Conservation (phyloP, 2,329 filamentous ascomycete genomes). For the Aspergillus pseudonomiae region DNA sequence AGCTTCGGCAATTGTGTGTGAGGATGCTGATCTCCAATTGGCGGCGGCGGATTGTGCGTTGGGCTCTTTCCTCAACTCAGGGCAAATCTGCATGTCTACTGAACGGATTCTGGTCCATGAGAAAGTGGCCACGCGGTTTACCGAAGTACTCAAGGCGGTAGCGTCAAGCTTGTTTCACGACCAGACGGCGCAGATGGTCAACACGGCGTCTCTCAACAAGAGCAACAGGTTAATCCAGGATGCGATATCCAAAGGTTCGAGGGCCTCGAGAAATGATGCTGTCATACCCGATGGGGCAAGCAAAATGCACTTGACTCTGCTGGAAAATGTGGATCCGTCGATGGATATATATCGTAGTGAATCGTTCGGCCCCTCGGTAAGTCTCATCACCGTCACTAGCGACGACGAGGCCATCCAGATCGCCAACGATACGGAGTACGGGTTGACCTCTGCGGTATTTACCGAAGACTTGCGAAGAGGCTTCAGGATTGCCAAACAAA, state of each 20-base stretch:
- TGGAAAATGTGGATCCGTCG: too few species aligned
- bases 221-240: too few species aligned
- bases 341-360: too few species aligned
- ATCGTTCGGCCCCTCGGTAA: constrained; percentile 57
- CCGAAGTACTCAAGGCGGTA: neutral
- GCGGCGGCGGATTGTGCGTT: neutral
- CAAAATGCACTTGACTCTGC: too few species aligned
- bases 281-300: too few species aligned
- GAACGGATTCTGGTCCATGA: constrained; percentile 1
- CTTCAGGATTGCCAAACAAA: neutral
- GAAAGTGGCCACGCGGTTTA: neutral
- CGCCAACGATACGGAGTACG: constrained; percentile 46
- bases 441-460: constrained; percentile 43
- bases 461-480: constrained; percentile 42
- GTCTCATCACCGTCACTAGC: constrained; percentile 56
- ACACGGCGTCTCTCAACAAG: too few species aligned
- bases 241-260: too few species aligned
- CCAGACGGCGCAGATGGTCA: too few species aligned
- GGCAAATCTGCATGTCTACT: constrained; percentile 33
- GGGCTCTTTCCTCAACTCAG: constrained; percentile 41
- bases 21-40: constrained; percentile 2
- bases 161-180: too few species aligned
- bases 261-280: too few species aligned
- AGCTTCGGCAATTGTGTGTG: neutral
- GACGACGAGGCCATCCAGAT: constrained; percentile 44